Evolutionary conservation across 306 rosid species (phyloP).

Genomic region (Rubus parviflorus): DNA sequence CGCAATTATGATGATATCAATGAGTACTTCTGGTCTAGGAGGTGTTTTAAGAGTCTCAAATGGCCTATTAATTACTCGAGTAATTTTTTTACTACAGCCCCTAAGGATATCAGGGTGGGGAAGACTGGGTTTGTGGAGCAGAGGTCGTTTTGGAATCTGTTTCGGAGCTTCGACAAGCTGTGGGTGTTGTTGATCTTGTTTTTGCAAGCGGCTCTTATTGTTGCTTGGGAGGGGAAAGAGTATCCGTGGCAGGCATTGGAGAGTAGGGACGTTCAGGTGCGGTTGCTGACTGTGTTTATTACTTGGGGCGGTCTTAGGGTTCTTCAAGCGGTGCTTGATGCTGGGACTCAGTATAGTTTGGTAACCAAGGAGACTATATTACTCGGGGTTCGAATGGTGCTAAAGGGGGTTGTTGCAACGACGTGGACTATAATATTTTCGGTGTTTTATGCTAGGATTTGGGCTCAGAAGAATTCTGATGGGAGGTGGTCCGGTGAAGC

Average conservation of each 20-base stretch:
- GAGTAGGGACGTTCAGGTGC: constrained; percentile 57
- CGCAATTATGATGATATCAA: constrained; percentile 88
- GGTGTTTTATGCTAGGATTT: constrained; percentile 68
- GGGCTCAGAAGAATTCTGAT: constrained; percentile 65
- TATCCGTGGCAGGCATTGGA: constrained; percentile 63
- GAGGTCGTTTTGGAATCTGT: constrained; percentile 91
- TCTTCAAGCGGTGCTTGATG: constrained; percentile 86
- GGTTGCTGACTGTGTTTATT: constrained; percentile 73
- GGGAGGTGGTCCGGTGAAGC: constrained; percentile 65
- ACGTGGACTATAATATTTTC: constrained; percentile 73
- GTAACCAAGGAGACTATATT: constrained; percentile 67
- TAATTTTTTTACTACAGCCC: constrained; percentile 65
- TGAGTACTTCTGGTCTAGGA: constrained; percentile 87
- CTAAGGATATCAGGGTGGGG: constrained; percentile 64
- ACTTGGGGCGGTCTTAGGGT: constrained; percentile 79
- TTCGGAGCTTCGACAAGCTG: constrained; percentile 82
- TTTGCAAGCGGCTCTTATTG: constrained; percentile 74
- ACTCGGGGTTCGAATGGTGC: constrained; percentile 84
- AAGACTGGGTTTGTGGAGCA: constrained; percentile 97
- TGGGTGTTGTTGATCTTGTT: constrained; percentile 82
- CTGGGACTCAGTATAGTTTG: constrained; percentile 93
- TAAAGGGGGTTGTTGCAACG: constrained; percentile 63
- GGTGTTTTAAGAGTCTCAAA: constrained; percentile 60
- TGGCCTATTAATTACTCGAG: constrained; percentile 61
- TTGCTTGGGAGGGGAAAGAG: constrained; percentile 62